These are phyloP conservation scores for Harringtonia lauricola DNA, from an alignment of 2,329 filamentous ascomycete species.

Conservation along the genomic window DNA sequence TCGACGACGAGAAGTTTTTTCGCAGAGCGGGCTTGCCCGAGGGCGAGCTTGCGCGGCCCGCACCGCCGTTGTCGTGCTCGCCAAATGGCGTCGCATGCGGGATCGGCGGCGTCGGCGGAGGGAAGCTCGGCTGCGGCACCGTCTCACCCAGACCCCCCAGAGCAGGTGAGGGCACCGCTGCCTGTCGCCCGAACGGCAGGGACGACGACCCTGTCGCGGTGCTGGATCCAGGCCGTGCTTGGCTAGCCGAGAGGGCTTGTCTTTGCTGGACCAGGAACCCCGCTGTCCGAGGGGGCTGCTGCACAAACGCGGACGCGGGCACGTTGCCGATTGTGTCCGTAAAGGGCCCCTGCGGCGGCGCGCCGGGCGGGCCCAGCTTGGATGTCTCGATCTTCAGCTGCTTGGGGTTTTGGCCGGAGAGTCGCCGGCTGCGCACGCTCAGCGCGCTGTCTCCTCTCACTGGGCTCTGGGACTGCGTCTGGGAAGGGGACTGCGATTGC, in stretches of 20 bases:
- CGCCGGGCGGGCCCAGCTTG: slow-evolving; percentile 18
- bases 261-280: slow-evolving; percentile 29
- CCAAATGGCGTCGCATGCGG: slow-evolving; percentile 14
- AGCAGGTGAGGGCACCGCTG: not conserved
- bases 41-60: slow-evolving; percentile 40
- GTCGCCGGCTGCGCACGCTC: slow-evolving; percentile 61
- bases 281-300: slow-evolving; percentile 18
- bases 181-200: slow-evolving; percentile 18
- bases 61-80: slow-evolving; percentile 15
- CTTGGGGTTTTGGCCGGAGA: slow-evolving; percentile 71
- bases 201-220: slow-evolving; percentile 7
- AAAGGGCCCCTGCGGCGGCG: not conserved
- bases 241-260: slow-evolving; percentile 27
- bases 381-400: slow-evolving; percentile 82
- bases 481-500: slow-evolving; percentile 18
- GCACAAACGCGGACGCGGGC: slow-evolving; percentile 2
- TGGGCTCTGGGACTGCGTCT: slow-evolving; percentile 14
- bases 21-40: slow-evolving; percentile 37
- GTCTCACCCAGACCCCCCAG: not conserved
- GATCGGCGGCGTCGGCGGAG: slow-evolving; percentile 22
- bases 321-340: not conserved
- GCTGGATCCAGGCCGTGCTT: slow-evolving; percentile 17
- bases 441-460: slow-evolving; percentile 12
- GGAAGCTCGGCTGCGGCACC: slow-evolving; percentile 17
- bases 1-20: slow-evolving; percentile 63